A percentile compares a stretch with the other conserved stretches of the same genome.
These are phyloP conservation scores for Primulina huaijiensis DNA, from an alignment of 257 asterid species.

Conservation along the genomic window DNA sequence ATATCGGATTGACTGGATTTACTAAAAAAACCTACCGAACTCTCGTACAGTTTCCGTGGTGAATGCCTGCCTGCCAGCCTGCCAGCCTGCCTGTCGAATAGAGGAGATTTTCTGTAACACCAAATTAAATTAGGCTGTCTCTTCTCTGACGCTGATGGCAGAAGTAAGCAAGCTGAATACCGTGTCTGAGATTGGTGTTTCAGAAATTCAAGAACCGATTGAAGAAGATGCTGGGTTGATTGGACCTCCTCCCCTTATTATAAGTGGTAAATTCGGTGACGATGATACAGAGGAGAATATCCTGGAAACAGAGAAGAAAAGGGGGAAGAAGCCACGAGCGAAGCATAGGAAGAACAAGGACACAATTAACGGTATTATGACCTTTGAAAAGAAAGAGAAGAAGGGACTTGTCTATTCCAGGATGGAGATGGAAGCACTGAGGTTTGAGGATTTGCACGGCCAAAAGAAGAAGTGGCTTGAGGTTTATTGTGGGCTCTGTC, in stretches of 20 bases:
- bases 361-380: not conserved
- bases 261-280: slow-evolving; percentile 7
- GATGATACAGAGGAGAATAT: slow-evolving; percentile 19
- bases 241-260: slow-evolving; percentile 21
- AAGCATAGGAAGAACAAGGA: slow-evolving; percentile 32
- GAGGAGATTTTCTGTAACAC: no score
- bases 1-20: no score
- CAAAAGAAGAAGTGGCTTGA: slow-evolving; percentile 80
- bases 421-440: slow-evolving; percentile 60
- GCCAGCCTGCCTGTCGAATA: no score
- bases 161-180: no score
- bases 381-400: slow-evolving; percentile 34
- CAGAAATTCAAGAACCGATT: not conserved
- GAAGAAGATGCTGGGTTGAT: slow-evolving; percentile 39
- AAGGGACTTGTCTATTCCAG: slow-evolving; percentile 44
- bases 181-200: not conserved
- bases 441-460: slow-evolving; percentile 50
- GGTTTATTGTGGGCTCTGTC: slow-evolving; percentile 63
- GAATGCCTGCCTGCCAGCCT: no score
- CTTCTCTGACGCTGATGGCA: no score
- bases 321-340: slow-evolving; percentile 37
- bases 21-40: no score
- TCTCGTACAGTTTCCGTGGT: no score
- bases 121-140: no score
- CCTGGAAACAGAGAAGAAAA: slow-evolving; percentile 7